Evolutionary conservation across 345 rosid genomes (phyloP).

Genomic region (Garcia nutans): DNA sequence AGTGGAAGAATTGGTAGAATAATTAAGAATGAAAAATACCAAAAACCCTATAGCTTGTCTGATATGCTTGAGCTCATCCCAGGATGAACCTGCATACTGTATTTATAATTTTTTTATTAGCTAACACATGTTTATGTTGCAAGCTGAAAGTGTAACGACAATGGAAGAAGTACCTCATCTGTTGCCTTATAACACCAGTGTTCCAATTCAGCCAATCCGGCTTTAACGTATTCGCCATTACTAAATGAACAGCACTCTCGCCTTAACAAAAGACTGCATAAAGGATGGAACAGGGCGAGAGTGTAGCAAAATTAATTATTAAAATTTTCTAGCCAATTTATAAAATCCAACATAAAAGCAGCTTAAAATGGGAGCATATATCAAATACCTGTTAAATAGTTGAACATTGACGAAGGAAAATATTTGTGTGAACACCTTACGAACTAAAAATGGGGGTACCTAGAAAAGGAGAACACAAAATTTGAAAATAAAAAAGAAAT

Average conservation of each 20-base stretch:
- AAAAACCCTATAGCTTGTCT: conserved; percentile 94
- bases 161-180: conserved; percentile 59
- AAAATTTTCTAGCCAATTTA: neutral
- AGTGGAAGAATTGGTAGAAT: conserved; percentile 3
- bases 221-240: conserved; percentile 90
- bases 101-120: conserved; percentile 5
- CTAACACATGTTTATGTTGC: conserved; percentile 6
- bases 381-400: conserved; percentile 76
- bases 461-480: conserved; percentile 24
- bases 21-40: conserved; percentile 37
- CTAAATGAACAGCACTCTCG: conserved; percentile 97
- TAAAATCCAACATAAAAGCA: neutral
- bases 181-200: conserved; percentile 96
- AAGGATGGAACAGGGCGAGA: neutral
- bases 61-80: conserved; percentile 96
- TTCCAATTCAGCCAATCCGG: conserved; percentile 91
- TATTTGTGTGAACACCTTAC: conserved; percentile 91
- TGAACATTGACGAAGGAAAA: conserved; percentile 98
- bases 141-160: conserved; percentile 14
- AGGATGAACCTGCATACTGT: conserved; percentile 91
- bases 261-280: conserved; percentile 69
- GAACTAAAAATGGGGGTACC: conserved; percentile 94
- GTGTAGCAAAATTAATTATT: conserved; percentile 1
- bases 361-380: neutral
- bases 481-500: neutral